A percentile compares a stretch with the other conserved stretches of the same genome.
These are phyloP conservation scores for Leccinum subrobustum DNA, from an alignment of 1,284 basidiomycete species.

Conservation along the genomic window DNA sequence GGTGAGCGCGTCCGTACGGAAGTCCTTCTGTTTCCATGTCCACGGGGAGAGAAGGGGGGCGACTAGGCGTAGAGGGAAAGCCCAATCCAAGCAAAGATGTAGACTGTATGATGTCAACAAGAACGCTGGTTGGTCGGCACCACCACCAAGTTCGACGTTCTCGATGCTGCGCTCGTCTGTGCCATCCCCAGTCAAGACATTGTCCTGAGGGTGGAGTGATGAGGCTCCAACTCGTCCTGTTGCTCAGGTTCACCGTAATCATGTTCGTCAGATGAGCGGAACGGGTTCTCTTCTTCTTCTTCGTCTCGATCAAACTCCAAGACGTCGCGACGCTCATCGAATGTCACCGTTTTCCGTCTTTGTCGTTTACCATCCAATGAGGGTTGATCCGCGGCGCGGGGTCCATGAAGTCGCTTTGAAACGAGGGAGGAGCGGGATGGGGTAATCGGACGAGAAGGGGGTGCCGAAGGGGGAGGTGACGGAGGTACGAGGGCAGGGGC, in stretches of 20 bases:
- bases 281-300: constrained; percentile 50
- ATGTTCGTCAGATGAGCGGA: constrained; percentile 38
- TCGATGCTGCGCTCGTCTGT: no score
- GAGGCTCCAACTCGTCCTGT: constrained; percentile 16
- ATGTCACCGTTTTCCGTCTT: constrained; percentile 81
- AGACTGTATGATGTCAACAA: constrained; percentile 55
- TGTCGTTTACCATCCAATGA: constrained; percentile 46
- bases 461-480: constrained; percentile 29
- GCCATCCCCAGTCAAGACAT: no score
- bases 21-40: constrained; percentile 61
- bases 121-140: constrained; percentile 41
- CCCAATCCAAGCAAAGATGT: constrained; percentile 28
- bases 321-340: constrained; percentile 84
- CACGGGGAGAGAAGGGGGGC: constrained; percentile 33
- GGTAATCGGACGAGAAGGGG: constrained; percentile 40
- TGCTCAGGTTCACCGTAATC: constrained; percentile 32
- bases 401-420: constrained; percentile 76
- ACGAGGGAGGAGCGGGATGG: constrained; percentile 74
- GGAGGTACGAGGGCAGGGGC: constrained; percentile 20
- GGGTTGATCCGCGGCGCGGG: constrained; percentile 57
- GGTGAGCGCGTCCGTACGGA: constrained; percentile 70
- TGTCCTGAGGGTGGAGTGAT: constrained; percentile 3
- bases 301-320: constrained; percentile 79
- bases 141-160: no score
- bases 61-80: constrained; percentile 31